phyloP scores from a whole-genome alignment of 2,329 filamentous ascomycete species.

The Magnaporthales sp. region DNA sequence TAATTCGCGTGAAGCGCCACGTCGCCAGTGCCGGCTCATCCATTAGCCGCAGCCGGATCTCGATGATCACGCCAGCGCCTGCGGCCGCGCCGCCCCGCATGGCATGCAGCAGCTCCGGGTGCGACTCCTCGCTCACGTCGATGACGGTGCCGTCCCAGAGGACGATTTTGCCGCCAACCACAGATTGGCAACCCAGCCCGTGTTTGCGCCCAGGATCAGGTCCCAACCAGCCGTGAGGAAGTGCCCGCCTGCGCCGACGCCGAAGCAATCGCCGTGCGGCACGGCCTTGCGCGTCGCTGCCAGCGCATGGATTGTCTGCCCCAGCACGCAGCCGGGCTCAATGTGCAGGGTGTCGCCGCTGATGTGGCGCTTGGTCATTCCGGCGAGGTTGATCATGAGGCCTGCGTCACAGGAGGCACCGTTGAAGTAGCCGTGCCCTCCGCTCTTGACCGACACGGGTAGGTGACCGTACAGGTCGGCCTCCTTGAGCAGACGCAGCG shows the following conservation, averaged over 20 bases:
- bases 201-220: not conserved
- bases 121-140: not conserved
- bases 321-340: not conserved
- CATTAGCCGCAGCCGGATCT: not conserved
- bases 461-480: not conserved
- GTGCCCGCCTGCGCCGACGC: not conserved
- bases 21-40: not conserved
- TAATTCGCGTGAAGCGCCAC: conserved; percentile 3
- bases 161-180: not conserved
- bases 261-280: conserved; percentile 2
- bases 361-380: not conserved
- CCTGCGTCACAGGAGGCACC: not conserved
- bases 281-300: not conserved
- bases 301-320: conserved; percentile 3
- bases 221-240: conserved; percentile 2
- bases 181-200: conserved; percentile 1
- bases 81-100: not conserved
- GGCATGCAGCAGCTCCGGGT: conserved; percentile 2
- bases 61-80: not conserved
- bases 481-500: not conserved
- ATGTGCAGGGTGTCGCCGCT: not conserved
- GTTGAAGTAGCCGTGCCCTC: conserved; percentile 4
- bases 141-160: conserved; percentile 1
- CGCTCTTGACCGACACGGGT: conserved; percentile 1
- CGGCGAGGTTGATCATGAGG: conserved; percentile 3